phyloP scores from a whole-genome alignment of 495 filamentous ascomycete genomes.

The Penicillium macrosclerotiorum region DNA sequence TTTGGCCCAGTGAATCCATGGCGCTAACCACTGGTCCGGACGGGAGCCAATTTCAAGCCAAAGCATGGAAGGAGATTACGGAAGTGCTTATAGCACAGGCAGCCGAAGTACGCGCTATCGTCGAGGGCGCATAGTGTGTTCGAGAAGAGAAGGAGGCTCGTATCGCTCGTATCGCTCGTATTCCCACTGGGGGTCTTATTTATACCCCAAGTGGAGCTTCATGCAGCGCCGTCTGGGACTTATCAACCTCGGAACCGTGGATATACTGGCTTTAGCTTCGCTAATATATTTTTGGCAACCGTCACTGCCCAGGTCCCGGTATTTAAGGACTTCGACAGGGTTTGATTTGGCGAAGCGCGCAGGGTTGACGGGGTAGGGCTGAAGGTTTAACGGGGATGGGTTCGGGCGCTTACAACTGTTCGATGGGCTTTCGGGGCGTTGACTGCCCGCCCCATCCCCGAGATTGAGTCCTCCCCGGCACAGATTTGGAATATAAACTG shows the following conservation, averaged over 20 bases:
- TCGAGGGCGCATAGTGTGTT: background rate
- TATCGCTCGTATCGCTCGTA: slow-evolving; percentile 3
- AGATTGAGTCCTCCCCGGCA: no score
- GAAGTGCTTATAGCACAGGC: slow-evolving; percentile 30
- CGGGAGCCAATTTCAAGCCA: slow-evolving; percentile 33
- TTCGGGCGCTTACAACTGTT: no score
- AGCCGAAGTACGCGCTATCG: slow-evolving; percentile 17
- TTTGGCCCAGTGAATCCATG: slow-evolving; percentile 36
- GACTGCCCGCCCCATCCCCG: no score
- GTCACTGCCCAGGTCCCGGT: no score
- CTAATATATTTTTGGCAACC: background rate
- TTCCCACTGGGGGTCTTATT: slow-evolving; percentile 1
- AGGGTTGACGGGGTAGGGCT: no score
- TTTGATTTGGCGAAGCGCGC: background rate
- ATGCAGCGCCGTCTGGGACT: no score
- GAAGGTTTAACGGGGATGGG: no score
- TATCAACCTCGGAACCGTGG: no score
- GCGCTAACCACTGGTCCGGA: slow-evolving; percentile 33
- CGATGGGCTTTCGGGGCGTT: no score
- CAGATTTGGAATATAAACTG: no score
- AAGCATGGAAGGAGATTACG: slow-evolving; percentile 43
- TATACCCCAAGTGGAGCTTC: slow-evolving; percentile 10
- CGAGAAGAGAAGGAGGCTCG: background rate
- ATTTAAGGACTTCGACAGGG: no score
- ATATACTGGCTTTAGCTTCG: background rate